Conservation (phyloP, 2,329 filamentous ascomycete genomes). For the Paracoccidioides brasiliensis region DNA sequence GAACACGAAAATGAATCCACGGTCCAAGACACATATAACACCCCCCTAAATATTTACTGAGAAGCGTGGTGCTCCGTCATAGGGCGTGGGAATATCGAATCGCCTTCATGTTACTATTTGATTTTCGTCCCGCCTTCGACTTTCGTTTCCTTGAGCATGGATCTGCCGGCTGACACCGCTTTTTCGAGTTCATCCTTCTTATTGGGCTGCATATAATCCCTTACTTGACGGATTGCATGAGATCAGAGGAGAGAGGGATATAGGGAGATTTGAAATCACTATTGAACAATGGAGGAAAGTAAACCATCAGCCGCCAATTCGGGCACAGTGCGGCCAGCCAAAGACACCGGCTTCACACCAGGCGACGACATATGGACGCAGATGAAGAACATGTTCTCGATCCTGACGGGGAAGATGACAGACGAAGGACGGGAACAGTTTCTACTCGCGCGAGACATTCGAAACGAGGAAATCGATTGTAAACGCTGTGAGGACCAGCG, state of each 20-base stretch:
- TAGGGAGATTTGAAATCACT: too few species aligned
- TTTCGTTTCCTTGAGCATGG: not conserved
- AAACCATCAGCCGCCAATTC: constrained; percentile 5
- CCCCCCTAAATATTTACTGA: not conserved
- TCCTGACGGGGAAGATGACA: constrained; percentile 61
- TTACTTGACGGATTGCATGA: too few species aligned
- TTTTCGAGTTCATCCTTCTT: not conserved
- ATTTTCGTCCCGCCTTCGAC: not conserved
- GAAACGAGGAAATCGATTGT: constrained; percentile 67
- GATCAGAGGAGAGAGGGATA: too few species aligned
- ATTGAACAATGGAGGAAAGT: constrained; percentile 19
- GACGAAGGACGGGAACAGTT: constrained; percentile 59
- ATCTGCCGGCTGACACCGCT: constrained; percentile 23
- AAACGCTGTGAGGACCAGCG: constrained; percentile 66
- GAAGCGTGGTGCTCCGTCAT: not conserved
- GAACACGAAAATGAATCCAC: not conserved
- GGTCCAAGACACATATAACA: not conserved
- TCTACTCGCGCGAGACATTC: constrained; percentile 60
- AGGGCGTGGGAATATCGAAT: not conserved
- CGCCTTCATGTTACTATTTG: not conserved
- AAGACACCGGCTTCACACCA: constrained; percentile 25
- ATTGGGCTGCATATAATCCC: too few species aligned
- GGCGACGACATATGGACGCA: constrained; percentile 33
- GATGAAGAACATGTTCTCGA: constrained; percentile 80
- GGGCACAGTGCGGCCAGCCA: constrained; percentile 14